These are phyloP conservation scores for Trichocomaceae sp. DNA, from an alignment of 2,329 filamentous ascomycete species.

Conservation along the genomic window DNA sequence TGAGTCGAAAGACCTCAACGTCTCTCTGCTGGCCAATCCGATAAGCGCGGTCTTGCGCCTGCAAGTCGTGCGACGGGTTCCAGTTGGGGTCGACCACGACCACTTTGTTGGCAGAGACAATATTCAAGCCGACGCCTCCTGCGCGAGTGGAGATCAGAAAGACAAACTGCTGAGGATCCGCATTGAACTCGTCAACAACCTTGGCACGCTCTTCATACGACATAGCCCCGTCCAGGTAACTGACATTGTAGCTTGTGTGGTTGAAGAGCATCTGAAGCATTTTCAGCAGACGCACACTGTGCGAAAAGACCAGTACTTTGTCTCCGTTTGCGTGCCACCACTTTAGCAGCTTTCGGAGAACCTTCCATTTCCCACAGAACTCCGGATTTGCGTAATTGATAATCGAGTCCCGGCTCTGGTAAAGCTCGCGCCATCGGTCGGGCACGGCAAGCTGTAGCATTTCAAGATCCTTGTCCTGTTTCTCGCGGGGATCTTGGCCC, in stretches of 20 bases:
- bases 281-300: conserved; percentile 75
- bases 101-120: conserved; percentile 96
- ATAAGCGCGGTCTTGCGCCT: conserved; percentile 94
- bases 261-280: conserved; percentile 82
- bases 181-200: conserved; percentile 85
- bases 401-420: conserved; percentile 68
- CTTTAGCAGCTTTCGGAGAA: conserved; percentile 74
- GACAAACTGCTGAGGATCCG: conserved; percentile 78
- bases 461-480: conserved; percentile 69
- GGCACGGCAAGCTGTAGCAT: conserved; percentile 70
- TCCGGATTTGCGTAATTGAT: conserved; percentile 76
- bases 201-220: conserved; percentile 74
- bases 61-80: conserved; percentile 91
- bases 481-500: conserved; percentile 58
- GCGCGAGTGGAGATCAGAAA: conserved; percentile 93
- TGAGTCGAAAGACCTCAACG: conserved; percentile 89
- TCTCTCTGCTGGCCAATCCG: conserved; percentile 88
- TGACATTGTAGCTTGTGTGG: conserved; percentile 82
- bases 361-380: conserved; percentile 95
- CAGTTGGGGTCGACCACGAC: conserved; percentile 96
- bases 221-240: conserved; percentile 81
- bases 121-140: conserved; percentile 89
- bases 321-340: conserved; percentile 88
- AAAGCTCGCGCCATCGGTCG: conserved; percentile 65
- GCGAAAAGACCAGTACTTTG: conserved; percentile 92